Conservation (phyloP, 345 rosid genomes). For the Eutrema japonicum region DNA sequence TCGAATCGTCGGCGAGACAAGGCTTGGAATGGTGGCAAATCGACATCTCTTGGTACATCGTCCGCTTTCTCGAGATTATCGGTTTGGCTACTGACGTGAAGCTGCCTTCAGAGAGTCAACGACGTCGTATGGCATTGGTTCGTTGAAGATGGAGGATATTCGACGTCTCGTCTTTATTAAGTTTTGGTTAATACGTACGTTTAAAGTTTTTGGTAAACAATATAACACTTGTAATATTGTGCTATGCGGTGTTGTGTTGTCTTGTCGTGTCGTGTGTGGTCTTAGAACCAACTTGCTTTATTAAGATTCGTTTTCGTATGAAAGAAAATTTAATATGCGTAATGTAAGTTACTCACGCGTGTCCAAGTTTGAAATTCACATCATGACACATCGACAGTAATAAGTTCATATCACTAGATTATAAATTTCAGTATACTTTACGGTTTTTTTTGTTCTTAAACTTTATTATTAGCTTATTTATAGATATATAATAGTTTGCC, state of each 20-base stretch:
- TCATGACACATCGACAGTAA: not conserved
- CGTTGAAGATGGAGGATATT: constrained; percentile 27
- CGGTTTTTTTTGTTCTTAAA: not conserved
- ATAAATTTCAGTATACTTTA: no score
- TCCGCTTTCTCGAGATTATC: constrained; percentile 42
- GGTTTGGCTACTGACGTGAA: constrained; percentile 48
- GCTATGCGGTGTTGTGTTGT: constrained; percentile 10
- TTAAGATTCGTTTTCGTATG: constrained; percentile 21
- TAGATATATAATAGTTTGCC: not conserved
- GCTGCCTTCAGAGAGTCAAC: constrained; percentile 41
- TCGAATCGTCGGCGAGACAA: constrained; percentile 47
- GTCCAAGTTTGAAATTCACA: not conserved
- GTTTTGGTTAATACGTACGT: constrained; percentile 30
- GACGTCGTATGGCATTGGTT: constrained; percentile 43
- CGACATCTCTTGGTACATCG: constrained; percentile 45
- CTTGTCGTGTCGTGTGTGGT: constrained; percentile 10
- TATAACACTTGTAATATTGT: constrained; percentile 18
- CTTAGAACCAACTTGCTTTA: constrained; percentile 23
- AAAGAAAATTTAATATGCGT: constrained; percentile 4
- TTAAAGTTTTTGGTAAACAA: constrained; percentile 22
- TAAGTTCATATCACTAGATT: no score
- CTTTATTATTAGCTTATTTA: no score
- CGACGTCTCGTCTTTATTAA: constrained; percentile 12
- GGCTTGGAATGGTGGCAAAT: constrained; percentile 49
- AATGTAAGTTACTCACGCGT: not conserved